Percentiles rank a stretch among this genome's conserved stretches.
Conservation (phyloP, 2,329 filamentous ascomycete genomes). For the Aspergillus amoenus region DNA sequence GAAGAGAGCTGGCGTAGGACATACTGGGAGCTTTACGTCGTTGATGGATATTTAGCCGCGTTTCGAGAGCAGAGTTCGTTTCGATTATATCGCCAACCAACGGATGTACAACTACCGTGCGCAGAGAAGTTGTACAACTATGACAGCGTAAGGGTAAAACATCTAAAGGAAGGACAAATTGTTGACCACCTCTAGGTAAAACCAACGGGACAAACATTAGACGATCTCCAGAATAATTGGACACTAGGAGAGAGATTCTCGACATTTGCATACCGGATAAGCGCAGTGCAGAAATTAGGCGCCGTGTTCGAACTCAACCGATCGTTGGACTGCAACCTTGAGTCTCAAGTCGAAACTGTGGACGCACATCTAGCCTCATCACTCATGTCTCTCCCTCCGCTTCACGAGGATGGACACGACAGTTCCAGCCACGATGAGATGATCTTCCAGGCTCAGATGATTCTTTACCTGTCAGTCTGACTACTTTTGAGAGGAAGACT, state of each 20-base stretch:
- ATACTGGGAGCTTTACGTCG: slow-evolving; percentile 77
- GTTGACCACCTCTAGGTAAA: slow-evolving; percentile 47
- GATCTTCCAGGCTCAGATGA: slow-evolving; percentile 31
- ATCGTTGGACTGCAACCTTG: slow-evolving; percentile 21
- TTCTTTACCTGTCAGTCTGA: slow-evolving; percentile 25
- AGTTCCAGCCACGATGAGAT: slow-evolving; percentile 68
- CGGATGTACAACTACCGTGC: slow-evolving; percentile 70
- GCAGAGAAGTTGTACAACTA: slow-evolving; percentile 61
- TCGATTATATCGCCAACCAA: slow-evolving; percentile 43
- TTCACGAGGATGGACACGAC: slow-evolving; percentile 64
- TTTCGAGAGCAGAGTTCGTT: slow-evolving; percentile 42
- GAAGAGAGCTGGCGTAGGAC: slow-evolving; percentile 83
- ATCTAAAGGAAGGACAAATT: not conserved
- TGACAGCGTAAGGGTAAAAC: slow-evolving; percentile 9
- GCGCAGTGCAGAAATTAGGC: slow-evolving; percentile 71
- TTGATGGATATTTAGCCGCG: slow-evolving; percentile 76
- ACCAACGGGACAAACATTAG: slow-evolving; percentile 55
- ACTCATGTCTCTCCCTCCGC: slow-evolving; percentile 67
- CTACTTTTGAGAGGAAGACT: not conserved
- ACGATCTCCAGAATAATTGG: slow-evolving; percentile 54
- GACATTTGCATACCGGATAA: slow-evolving; percentile 77
- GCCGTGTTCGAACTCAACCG: slow-evolving; percentile 57
- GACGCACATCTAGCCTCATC: slow-evolving; percentile 58
- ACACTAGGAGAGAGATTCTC: slow-evolving; percentile 64
- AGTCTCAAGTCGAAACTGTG: slow-evolving; percentile 47